phyloP scores from a whole-genome alignment of 2,329 filamentous ascomycete species.

The Pseudogymnoascus sp. region DNA sequence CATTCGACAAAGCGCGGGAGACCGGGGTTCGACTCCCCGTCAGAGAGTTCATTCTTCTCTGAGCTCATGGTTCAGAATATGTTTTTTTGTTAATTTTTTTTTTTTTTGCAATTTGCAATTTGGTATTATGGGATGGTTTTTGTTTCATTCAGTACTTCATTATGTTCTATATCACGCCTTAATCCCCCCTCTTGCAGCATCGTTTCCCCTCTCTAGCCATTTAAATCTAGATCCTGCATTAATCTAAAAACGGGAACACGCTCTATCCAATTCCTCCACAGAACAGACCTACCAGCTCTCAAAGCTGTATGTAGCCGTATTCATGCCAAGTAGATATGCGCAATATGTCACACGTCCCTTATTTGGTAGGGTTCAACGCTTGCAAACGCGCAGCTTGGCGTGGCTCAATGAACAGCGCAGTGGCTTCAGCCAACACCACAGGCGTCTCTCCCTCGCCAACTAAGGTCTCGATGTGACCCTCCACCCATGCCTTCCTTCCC shows the following conservation, averaged over 20 bases:
- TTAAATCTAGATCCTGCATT: background rate
- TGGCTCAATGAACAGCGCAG: slow-evolving; percentile 81
- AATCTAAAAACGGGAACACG: background rate
- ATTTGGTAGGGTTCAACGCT: slow-evolving; percentile 35
- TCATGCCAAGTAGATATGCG: slow-evolving; percentile 1
- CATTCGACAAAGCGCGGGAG: slow-evolving; percentile 18
- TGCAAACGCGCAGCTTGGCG: slow-evolving; percentile 56
- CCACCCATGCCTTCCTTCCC: slow-evolving; percentile 90
- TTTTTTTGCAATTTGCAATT: background rate
- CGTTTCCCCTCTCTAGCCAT: background rate
- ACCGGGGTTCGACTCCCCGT: slow-evolving; percentile 24
- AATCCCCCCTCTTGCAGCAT: background rate
- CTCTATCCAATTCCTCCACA: background rate
- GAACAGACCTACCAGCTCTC: background rate
- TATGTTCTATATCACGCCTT: background rate
- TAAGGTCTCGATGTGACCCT: slow-evolving; percentile 75
- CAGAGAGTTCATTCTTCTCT: slow-evolving; percentile 15
- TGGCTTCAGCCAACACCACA: slow-evolving; percentile 67
- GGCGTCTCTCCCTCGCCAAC: slow-evolving; percentile 53
- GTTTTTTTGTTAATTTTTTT: background rate
- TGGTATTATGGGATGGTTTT: background rate
- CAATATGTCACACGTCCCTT: background rate
- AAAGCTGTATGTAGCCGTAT: background rate
- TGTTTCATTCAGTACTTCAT: background rate
- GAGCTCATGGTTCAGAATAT: slow-evolving; percentile 3